Evolutionary conservation across 345 rosid genomes (phyloP).

Genomic region (Litchi chinensis): DNA sequence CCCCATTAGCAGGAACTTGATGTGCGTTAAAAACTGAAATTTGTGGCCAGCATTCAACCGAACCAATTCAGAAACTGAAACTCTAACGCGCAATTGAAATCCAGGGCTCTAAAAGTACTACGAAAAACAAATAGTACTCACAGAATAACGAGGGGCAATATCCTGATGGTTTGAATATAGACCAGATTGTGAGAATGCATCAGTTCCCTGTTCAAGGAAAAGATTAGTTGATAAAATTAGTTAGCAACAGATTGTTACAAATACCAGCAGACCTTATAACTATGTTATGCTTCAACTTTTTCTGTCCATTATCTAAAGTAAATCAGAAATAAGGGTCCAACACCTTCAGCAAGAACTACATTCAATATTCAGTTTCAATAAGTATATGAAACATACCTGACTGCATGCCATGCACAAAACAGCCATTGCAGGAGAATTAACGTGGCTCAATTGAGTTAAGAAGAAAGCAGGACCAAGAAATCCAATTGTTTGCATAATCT

Average conservation of each 20-base stretch:
- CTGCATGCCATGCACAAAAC: slow-evolving; percentile 88
- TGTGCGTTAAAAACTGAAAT: neutral
- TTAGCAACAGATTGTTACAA: neutral
- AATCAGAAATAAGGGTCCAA: neutral
- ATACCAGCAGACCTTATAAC: neutral
- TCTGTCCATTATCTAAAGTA: neutral
- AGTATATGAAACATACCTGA: slow-evolving; percentile 51
- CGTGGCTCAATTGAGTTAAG: slow-evolving; percentile 88
- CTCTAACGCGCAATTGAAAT: neutral
- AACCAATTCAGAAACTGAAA: neutral
- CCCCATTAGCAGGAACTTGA: neutral
- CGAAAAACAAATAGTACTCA: slow-evolving; percentile 38
- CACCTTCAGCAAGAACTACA: slow-evolving; percentile 1
- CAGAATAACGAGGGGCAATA: slow-evolving; percentile 93
- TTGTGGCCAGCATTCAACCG: neutral
- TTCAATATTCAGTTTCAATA: neutral
- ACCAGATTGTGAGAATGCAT: slow-evolving; percentile 97
- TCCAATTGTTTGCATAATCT: slow-evolving; percentile 97
- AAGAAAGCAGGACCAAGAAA: slow-evolving; percentile 98
- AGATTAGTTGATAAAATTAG: neutral
- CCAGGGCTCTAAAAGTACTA: neutral
- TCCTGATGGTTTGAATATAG: slow-evolving; percentile 95
- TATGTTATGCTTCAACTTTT: neutral
- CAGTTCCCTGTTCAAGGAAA: slow-evolving; percentile 57
- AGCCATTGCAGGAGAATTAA: slow-evolving; percentile 88